Conservation (phyloP, 768 basidiomycete genomes). For the Lactarius sp. region DNA sequence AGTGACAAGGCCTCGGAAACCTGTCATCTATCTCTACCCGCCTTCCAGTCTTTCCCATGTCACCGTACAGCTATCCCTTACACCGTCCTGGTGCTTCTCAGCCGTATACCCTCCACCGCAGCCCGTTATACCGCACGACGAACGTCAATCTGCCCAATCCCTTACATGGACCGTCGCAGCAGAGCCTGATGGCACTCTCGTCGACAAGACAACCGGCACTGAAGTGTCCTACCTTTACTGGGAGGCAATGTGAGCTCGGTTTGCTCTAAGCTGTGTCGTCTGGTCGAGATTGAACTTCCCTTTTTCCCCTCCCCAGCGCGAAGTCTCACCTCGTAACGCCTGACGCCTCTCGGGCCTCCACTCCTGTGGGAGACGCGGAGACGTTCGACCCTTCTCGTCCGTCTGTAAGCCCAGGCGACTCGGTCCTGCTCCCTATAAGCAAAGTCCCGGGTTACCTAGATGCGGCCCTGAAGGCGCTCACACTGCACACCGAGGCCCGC, state of each 20-base stretch:
- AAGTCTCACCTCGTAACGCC: not conserved
- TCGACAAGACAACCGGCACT: constrained; percentile 1
- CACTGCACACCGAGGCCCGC: constrained; percentile 41
- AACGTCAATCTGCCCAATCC: not conserved
- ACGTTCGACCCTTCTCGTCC: constrained; percentile 13
- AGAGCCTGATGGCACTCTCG: constrained; percentile 11
- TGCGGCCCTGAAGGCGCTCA: constrained; percentile 31
- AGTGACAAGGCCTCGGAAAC: not conserved
- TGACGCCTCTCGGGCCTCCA: not conserved
- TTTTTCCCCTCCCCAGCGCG: constrained; percentile 9
- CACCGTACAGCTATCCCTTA: constrained; percentile 3
- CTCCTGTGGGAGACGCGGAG: not conserved
- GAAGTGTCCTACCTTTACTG: constrained; percentile 10
- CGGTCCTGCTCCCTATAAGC: constrained; percentile 29
- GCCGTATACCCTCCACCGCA: constrained; percentile 5
- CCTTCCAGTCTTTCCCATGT: constrained; percentile 8
- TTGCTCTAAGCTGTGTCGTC: not conserved
- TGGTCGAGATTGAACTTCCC: not conserved
- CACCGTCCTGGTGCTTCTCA: constrained; percentile 9
- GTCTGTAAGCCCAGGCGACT: not conserved
- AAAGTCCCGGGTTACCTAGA: constrained; percentile 38
- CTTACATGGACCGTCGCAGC: constrained; percentile 14
- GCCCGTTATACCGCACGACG: not conserved
- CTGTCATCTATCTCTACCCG: constrained; percentile 16
- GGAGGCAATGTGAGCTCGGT: not conserved